phyloP scores from a whole-genome alignment of 169 alveolate genomes.

The Neospora caninum region DNA sequence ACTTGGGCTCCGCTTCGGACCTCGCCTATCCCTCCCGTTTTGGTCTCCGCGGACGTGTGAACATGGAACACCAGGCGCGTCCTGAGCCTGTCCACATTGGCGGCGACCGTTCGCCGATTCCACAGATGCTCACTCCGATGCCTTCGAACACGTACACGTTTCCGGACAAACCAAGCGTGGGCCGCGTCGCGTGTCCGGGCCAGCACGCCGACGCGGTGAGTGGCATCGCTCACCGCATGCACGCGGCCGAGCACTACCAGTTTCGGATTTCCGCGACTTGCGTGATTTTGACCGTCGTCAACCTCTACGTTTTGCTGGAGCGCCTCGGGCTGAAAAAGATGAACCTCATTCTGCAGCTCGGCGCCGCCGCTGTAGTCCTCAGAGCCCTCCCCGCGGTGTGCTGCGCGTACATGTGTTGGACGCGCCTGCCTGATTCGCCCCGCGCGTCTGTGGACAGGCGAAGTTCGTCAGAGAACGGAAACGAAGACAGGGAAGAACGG shows the following conservation, averaged over 20 bases:
- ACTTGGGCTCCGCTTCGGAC: no score
- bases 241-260: not conserved
- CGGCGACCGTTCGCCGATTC: slow-evolving; percentile 10
- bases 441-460: no score
- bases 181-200: not conserved
- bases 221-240: not conserved
- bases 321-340: not conserved
- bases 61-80: not conserved
- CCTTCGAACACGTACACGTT: not conserved
- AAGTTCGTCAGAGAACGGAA: no score
- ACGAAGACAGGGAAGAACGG: no score
- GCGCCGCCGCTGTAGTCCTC: not conserved
- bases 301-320: not conserved
- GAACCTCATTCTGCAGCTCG: slow-evolving; percentile 1
- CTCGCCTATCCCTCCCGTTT: no score
- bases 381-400: not conserved
- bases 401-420: not conserved
- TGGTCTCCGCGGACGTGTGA: no score
- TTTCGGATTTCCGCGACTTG: not conserved
- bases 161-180: not conserved
- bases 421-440: not conserved
- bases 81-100: not conserved
- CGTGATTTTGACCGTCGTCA: not conserved
- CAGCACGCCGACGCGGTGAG: not conserved
- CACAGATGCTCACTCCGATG: slow-evolving; percentile 1